A percentile compares a stretch with the other conserved stretches of the same genome.
phyloP scores from a whole-genome alignment of 2,329 filamentous ascomycete species.

The Alternaria sp. region DNA sequence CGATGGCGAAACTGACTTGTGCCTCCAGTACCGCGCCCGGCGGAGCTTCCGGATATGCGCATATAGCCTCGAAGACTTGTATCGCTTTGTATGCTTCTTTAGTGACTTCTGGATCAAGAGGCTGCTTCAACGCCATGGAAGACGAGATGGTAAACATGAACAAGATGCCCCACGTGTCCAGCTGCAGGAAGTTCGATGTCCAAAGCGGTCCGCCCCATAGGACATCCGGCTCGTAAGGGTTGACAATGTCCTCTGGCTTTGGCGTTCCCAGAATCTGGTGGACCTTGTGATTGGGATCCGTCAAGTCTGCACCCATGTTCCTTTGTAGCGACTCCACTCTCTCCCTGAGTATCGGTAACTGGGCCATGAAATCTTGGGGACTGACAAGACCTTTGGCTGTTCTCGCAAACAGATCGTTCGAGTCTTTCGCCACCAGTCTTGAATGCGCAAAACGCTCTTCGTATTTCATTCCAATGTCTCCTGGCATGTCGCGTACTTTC shows the following conservation, averaged over 20 bases:
- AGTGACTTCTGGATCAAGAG: slow-evolving; percentile 61
- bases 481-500: slow-evolving; percentile 65
- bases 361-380: slow-evolving; percentile 67
- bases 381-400: slow-evolving; percentile 69
- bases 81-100: slow-evolving; percentile 72
- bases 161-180: slow-evolving; percentile 80
- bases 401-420: slow-evolving; percentile 77
- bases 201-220: slow-evolving; percentile 72
- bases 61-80: slow-evolving; percentile 79
- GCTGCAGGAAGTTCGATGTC: slow-evolving; percentile 73
- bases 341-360: slow-evolving; percentile 59
- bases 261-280: slow-evolving; percentile 65
- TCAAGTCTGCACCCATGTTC: slow-evolving; percentile 67
- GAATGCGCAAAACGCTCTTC: slow-evolving; percentile 70
- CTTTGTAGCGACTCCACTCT: slow-evolving; percentile 52
- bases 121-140: slow-evolving; percentile 61
- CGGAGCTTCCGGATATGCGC: slow-evolving; percentile 72
- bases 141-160: slow-evolving; percentile 83
- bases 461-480: slow-evolving; percentile 69
- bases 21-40: slow-evolving; percentile 74
- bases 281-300: slow-evolving; percentile 67
- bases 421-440: slow-evolving; percentile 78
- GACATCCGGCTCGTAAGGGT: slow-evolving; percentile 74
- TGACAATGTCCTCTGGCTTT: slow-evolving; percentile 71
- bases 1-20: slow-evolving; percentile 78